phyloP scores from a whole-genome alignment of 83 land plant genomes.

The Picea engelmannii region DNA sequence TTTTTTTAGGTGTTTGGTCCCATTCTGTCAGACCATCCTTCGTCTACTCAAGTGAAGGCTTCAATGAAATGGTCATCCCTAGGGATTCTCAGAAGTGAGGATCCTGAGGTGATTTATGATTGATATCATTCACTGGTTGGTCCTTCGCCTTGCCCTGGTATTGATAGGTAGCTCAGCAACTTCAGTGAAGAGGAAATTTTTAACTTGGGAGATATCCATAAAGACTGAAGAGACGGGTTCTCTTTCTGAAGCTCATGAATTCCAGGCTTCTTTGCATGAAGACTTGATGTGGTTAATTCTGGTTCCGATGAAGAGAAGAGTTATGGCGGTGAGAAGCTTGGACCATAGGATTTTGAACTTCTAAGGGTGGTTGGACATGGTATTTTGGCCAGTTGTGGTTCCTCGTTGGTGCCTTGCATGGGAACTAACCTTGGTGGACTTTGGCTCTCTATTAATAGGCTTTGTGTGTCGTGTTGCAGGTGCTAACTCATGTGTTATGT shows the following conservation, averaged over 20 bases:
- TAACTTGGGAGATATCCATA: background rate
- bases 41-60: conserved; percentile 1
- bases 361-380: conserved; percentile 92
- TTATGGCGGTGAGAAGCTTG: conserved; percentile 22
- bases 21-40: conserved; percentile 10
- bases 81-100: conserved; percentile 25
- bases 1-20: too few relatives aligned
- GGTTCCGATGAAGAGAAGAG: conserved; percentile 8
- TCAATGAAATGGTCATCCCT: conserved; percentile 18
- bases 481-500: too few relatives aligned
- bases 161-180: conserved; percentile 50
- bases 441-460: too few relatives aligned
- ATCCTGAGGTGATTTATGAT: conserved; percentile 59
- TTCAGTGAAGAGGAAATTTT: conserved; percentile 47
- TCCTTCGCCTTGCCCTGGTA: conserved; percentile 55
- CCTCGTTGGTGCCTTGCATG: too few relatives aligned
- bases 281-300: conserved; percentile 20
- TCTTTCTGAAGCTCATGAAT: conserved; percentile 10
- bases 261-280: conserved; percentile 4
- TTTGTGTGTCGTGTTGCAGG: too few relatives aligned
- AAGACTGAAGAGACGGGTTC: background rate
- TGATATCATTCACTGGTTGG: conserved; percentile 95
- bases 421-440: too few relatives aligned
- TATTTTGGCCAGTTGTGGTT: too few relatives aligned
- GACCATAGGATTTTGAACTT: conserved; percentile 91